A percentile compares a stretch with the other conserved stretches of the same genome.
Evolutionary conservation across 805 yeast genomes (phyloP).

Genomic region (Sungouiozyma ichnusensis): DNA sequence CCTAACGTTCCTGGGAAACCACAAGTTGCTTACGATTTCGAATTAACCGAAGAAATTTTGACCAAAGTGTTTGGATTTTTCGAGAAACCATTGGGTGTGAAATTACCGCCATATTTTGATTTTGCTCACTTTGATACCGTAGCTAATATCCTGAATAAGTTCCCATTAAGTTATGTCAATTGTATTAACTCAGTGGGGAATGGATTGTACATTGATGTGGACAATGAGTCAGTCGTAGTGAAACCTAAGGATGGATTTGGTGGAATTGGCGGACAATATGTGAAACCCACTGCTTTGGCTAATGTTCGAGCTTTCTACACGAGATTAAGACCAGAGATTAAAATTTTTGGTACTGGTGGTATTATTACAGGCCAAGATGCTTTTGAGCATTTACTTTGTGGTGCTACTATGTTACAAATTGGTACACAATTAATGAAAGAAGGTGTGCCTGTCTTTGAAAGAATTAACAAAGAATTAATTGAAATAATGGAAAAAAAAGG

Average conservation of each 20-base stretch:
- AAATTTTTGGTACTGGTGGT: constrained; percentile 26
- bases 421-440: constrained; percentile 24
- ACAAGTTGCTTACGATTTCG: constrained; percentile 26
- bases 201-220: constrained; percentile 23
- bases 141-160: constrained; percentile 20
- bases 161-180: constrained; percentile 22
- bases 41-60: constrained; percentile 17
- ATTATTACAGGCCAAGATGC: constrained; percentile 25
- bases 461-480: constrained; percentile 15
- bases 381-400: constrained; percentile 25
- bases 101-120: constrained; percentile 26
- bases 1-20: constrained; percentile 30
- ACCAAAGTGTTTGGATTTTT: constrained; percentile 20
- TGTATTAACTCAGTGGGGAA: constrained; percentile 26
- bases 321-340: constrained; percentile 22
- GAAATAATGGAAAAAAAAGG: constrained; percentile 22
- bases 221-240: constrained; percentile 22
- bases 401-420: constrained; percentile 26
- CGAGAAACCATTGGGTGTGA: constrained; percentile 24
- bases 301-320: constrained; percentile 27
- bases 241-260: constrained; percentile 27
- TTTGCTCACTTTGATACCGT: constrained; percentile 26
- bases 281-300: constrained; percentile 27
- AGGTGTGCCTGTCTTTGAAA: constrained; percentile 19
- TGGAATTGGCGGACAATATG: constrained; percentile 27